phyloP scores from a whole-genome alignment of 257 asterid genomes.

The Solanum dulcamara region DNA sequence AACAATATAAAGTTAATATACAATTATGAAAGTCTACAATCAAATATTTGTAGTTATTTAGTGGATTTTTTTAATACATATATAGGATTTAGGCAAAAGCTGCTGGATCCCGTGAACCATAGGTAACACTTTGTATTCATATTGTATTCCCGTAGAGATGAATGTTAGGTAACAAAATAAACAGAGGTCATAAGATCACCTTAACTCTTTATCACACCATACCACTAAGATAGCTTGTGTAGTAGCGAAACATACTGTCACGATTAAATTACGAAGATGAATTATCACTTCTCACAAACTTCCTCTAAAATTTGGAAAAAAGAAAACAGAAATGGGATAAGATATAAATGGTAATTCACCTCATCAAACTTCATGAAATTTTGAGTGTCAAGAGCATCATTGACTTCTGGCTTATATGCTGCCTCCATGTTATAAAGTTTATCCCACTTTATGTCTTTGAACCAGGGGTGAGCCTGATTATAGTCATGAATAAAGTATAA shows the following conservation, averaged over 20 bases:
- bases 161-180: not conserved
- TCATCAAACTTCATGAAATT: slow-evolving; percentile 68
- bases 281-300: not conserved
- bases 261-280: not conserved
- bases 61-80: not conserved
- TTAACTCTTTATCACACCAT: not conserved
- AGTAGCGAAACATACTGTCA: not conserved
- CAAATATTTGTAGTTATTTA: not conserved
- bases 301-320: not conserved
- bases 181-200: not conserved
- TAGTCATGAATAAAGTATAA: not conserved
- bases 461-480: slow-evolving; percentile 82
- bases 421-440: slow-evolving; percentile 66
- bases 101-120: not conserved
- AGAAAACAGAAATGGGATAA: not conserved
- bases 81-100: not conserved
- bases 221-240: not conserved
- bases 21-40: not conserved
- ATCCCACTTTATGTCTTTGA: slow-evolving; percentile 63
- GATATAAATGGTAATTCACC: slow-evolving; percentile 23
- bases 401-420: slow-evolving; percentile 75
- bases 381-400: slow-evolving; percentile 78
- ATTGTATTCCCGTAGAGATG: not conserved
- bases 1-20: not conserved
- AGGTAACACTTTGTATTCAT: not conserved